phyloP scores from a whole-genome alignment of 305 asterid species.

The Fraxinus dipetala region DNA sequence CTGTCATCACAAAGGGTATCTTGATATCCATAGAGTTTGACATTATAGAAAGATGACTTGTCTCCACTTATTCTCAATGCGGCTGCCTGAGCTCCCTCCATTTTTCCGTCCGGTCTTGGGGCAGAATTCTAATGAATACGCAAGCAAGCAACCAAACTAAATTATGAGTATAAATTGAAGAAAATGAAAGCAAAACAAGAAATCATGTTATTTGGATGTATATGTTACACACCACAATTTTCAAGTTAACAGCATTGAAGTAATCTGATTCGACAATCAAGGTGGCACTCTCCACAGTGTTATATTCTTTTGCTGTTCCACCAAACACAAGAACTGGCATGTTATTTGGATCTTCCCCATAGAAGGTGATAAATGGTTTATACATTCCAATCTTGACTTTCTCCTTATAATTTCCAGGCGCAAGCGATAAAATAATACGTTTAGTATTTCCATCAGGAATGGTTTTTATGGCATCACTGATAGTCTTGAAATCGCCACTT shows the following conservation, averaged over 20 bases:
- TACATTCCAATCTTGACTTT: constrained; percentile 37
- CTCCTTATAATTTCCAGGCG: constrained; percentile 66
- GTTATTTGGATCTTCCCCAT: constrained; percentile 53
- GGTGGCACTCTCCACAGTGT: constrained; percentile 59
- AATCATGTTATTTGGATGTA: background rate
- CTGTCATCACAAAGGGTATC: constrained; percentile 68
- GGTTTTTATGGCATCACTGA: constrained; percentile 53
- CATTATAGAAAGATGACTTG: constrained; percentile 55
- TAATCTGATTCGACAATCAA: constrained; percentile 48
- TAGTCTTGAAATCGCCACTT: constrained; percentile 64
- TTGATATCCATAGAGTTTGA: constrained; percentile 66
- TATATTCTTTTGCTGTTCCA: constrained; percentile 47
- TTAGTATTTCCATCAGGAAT: constrained; percentile 44
- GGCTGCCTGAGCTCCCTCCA: constrained; percentile 48
- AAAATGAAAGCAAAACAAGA: background rate
- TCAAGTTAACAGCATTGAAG: constrained; percentile 50
- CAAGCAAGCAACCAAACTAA: background rate
- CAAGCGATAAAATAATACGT: constrained; percentile 52
- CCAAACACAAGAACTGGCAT: constrained; percentile 38
- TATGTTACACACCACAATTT: constrained; percentile 38
- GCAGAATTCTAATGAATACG: constrained; percentile 52
- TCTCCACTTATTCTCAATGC: constrained; percentile 65
- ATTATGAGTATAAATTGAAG: background rate
- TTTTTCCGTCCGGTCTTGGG: constrained; percentile 56
- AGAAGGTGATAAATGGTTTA: constrained; percentile 52